These are phyloP conservation scores for Clonostachys rosea DNA, from an alignment of 2,329 filamentous ascomycete species.

Conservation along the genomic window DNA sequence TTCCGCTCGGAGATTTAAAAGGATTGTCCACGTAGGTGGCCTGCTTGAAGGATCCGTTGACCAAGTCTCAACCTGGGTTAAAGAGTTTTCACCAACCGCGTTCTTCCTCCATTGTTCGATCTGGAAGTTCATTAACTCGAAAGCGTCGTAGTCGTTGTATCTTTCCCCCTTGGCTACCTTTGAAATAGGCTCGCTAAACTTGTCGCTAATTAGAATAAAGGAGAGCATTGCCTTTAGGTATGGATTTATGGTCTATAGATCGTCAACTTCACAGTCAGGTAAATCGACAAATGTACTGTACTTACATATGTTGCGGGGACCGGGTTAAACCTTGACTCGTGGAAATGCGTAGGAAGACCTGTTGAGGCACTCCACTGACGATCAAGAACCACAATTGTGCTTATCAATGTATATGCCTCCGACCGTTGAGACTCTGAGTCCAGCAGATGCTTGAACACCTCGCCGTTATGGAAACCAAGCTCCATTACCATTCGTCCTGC, in stretches of 20 bases:
- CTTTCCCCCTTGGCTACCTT: conserved; percentile 5
- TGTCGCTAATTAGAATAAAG: conserved; percentile 12
- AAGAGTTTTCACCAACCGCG: conserved; percentile 7
- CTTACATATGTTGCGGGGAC: neutral
- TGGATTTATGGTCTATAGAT: conserved; percentile 1
- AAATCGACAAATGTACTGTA: neutral
- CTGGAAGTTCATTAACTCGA: conserved; percentile 20
- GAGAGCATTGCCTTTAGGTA: conserved; percentile 10
- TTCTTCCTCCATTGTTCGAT: conserved; percentile 17
- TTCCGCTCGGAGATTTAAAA: conserved; percentile 2
- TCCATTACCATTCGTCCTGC: conserved; percentile 17
- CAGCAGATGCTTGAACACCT: conserved; percentile 10
- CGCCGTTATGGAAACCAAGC: conserved; percentile 16
- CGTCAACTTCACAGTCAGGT: neutral
- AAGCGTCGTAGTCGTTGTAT: conserved; percentile 14
- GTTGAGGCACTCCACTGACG: conserved; percentile 9
- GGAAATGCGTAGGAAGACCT: conserved; percentile 8
- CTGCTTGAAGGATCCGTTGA: neutral
- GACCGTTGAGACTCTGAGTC: conserved; percentile 2
- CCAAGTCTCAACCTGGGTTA: neutral
- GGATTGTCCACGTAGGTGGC: conserved; percentile 1
- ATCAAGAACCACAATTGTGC: conserved; percentile 7
- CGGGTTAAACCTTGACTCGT: conserved; percentile 4
- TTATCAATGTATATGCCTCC: conserved; percentile 3
- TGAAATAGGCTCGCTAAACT: conserved; percentile 8